These are phyloP conservation scores for Jackrogersella multiformis DNA, from an alignment of 495 filamentous ascomycete genomes.

Conservation along the genomic window DNA sequence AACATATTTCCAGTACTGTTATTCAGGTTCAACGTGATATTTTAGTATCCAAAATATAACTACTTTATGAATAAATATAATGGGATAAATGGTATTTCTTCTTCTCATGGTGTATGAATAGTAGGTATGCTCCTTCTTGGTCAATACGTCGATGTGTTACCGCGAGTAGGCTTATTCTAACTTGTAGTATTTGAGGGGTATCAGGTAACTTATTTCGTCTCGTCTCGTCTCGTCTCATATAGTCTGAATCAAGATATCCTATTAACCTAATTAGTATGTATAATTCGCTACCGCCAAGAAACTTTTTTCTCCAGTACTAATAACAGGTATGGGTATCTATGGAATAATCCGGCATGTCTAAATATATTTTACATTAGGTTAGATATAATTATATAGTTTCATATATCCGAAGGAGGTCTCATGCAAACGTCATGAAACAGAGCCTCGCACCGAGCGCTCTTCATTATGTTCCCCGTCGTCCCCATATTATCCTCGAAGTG, in stretches of 20 bases:
- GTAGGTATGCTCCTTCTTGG: background rate
- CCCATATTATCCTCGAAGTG: constrained; percentile 34
- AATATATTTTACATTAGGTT: background rate
- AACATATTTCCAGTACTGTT: constrained; percentile 17
- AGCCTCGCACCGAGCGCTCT: constrained; percentile 41
- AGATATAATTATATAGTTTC: constrained; percentile 10
- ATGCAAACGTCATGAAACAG: constrained; percentile 43
- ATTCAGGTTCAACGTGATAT: constrained; percentile 35
- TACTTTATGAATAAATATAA: background rate
- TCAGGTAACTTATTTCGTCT: too few species aligned
- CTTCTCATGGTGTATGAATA: background rate
- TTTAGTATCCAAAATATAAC: constrained; percentile 25
- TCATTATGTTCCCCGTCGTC: constrained; percentile 41
- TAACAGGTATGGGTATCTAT: constrained; percentile 12
- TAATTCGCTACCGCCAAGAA: too few species aligned
- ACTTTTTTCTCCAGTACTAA: too few species aligned
- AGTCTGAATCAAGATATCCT: too few species aligned
- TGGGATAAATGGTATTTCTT: background rate
- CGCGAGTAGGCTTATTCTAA: background rate
- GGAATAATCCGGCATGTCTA: background rate
- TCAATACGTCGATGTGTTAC: background rate
- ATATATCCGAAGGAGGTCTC: constrained; percentile 40
- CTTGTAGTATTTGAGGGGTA: background rate
- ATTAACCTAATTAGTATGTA: too few species aligned
- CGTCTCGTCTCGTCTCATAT: too few species aligned